These are phyloP conservation scores for Chlorella sp. DNA, from an alignment of 139 green algal genomes.

Conservation along the genomic window DNA sequence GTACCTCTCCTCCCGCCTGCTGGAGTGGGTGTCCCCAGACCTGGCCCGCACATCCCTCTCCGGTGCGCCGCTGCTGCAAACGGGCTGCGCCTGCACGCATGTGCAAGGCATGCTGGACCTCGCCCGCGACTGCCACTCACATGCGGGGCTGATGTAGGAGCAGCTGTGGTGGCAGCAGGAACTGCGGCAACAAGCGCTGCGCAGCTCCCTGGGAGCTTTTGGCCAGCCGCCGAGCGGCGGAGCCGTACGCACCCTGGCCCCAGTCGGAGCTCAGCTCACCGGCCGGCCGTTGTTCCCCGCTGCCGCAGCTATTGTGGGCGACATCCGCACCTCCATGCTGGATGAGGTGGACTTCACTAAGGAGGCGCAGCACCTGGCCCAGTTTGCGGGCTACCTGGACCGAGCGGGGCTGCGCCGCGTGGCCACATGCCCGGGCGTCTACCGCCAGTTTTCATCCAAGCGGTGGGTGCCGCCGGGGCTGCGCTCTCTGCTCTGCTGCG, in stretches of 20 bases:
- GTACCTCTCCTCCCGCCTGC: constrained; percentile 67
- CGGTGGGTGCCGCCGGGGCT: constrained; percentile 67
- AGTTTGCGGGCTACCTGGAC: constrained; percentile 88
- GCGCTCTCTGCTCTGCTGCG: no score
- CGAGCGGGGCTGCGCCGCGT: constrained; percentile 57
- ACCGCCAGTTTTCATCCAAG: constrained; percentile 75
- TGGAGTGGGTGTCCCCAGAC: constrained; percentile 92
- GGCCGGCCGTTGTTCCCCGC: not conserved
- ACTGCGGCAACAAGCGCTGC: no score
- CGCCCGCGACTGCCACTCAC: no score
- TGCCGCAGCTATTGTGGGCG: constrained; percentile 45
- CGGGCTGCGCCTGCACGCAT: not conserved
- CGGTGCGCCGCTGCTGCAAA: not conserved
- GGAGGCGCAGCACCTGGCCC: constrained; percentile 80
- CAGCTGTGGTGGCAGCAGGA: no score
- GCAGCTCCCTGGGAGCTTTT: no score
- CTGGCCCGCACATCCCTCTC: constrained; percentile 82
- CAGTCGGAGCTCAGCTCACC: no score
- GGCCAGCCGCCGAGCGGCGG: no score
- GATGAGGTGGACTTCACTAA: constrained; percentile 94
- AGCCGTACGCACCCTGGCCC: no score
- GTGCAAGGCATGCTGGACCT: no score
- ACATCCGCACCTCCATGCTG: constrained; percentile 86
- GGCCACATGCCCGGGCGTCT: constrained; percentile 86
- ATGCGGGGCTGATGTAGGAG: no score